Evolutionary conservation across 2,329 filamentous ascomycete genomes (phyloP).

Genomic region (Calonectria ilicicola): DNA sequence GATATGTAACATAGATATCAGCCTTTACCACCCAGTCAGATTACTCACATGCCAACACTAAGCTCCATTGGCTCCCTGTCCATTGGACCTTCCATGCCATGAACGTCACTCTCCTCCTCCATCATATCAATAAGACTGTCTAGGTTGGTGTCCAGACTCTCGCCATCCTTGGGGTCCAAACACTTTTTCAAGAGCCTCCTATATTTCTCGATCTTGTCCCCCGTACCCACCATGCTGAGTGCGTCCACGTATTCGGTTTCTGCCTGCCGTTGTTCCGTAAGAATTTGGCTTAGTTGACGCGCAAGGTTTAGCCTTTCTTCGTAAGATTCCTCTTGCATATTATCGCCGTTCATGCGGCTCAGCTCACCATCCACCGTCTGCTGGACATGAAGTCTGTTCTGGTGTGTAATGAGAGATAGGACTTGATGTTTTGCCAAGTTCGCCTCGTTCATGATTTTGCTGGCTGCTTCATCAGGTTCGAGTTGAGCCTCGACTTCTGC

Average conservation of each 20-base stretch:
- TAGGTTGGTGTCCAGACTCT: slow-evolving; percentile 75
- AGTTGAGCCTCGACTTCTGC: slow-evolving; percentile 66
- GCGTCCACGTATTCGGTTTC: slow-evolving; percentile 78
- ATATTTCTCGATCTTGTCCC: slow-evolving; percentile 81
- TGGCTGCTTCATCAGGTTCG: slow-evolving; percentile 66
- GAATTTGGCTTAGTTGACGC: slow-evolving; percentile 66
- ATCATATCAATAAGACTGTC: slow-evolving; percentile 72
- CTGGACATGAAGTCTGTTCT: slow-evolving; percentile 65
- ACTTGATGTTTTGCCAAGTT: slow-evolving; percentile 62
- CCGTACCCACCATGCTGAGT: slow-evolving; percentile 75
- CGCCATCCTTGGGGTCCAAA: slow-evolving; percentile 73
- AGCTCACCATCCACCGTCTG: slow-evolving; percentile 65
- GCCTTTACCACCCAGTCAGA: slow-evolving; percentile 18
- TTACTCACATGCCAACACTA: slow-evolving; percentile 38
- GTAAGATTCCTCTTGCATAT: slow-evolving; percentile 56
- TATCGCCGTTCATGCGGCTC: slow-evolving; percentile 62
- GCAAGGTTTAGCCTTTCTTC: slow-evolving; percentile 70
- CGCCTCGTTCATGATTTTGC: slow-evolving; percentile 64
- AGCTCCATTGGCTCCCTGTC: slow-evolving; percentile 48
- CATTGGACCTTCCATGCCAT: slow-evolving; percentile 48
- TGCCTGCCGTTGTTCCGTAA: slow-evolving; percentile 70
- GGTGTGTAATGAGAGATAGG: slow-evolving; percentile 61
- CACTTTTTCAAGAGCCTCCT: slow-evolving; percentile 76
- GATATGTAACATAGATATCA: slow-evolving; percentile 34
- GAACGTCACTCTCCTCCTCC: slow-evolving; percentile 69